Conservation (phyloP, 2,329 filamentous ascomycete genomes). For the Beauveria sp. region DNA sequence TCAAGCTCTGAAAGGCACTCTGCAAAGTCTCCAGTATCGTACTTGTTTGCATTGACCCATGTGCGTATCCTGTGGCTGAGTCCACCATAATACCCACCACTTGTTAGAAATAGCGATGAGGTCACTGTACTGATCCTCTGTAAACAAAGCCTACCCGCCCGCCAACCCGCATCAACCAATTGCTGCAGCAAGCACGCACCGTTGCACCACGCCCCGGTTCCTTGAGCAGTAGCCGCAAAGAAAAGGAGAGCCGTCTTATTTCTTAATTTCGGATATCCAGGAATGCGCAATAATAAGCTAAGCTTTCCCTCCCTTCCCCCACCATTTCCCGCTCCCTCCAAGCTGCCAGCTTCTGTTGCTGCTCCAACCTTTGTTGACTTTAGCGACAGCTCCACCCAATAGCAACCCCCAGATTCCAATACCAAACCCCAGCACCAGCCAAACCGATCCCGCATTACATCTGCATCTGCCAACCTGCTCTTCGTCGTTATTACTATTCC, state of each 20-base stretch:
- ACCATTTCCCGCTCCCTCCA: neutral
- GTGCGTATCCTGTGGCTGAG: neutral
- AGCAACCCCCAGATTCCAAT: slow-evolving; percentile 10
- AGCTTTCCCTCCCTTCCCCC: neutral
- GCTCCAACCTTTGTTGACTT: slow-evolving; percentile 11
- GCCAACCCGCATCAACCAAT: neutral
- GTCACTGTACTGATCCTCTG: neutral
- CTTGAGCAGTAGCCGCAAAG: neutral
- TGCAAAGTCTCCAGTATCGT: too few relatives aligned
- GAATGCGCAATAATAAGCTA: neutral
- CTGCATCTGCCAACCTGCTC: neutral
- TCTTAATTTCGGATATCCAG: neutral
- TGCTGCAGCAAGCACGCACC: neutral
- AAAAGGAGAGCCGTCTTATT: neutral
- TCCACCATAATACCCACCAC: neutral
- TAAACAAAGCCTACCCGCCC: neutral
- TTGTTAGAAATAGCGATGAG: neutral
- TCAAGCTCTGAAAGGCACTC: too few relatives aligned
- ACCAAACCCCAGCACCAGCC: slow-evolving; percentile 1
- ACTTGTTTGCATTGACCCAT: neutral
- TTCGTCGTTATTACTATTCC: neutral
- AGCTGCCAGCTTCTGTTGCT: slow-evolving; percentile 5
- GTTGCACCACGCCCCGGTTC: neutral
- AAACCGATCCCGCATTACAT: slow-evolving; percentile 4
- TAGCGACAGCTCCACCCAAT: slow-evolving; percentile 9